Percentiles rank a stretch among this genome's conserved stretches.
These are phyloP conservation scores for Verticillium isaacii DNA, from an alignment of 2,329 filamentous ascomycete genomes.

Conservation along the genomic window DNA sequence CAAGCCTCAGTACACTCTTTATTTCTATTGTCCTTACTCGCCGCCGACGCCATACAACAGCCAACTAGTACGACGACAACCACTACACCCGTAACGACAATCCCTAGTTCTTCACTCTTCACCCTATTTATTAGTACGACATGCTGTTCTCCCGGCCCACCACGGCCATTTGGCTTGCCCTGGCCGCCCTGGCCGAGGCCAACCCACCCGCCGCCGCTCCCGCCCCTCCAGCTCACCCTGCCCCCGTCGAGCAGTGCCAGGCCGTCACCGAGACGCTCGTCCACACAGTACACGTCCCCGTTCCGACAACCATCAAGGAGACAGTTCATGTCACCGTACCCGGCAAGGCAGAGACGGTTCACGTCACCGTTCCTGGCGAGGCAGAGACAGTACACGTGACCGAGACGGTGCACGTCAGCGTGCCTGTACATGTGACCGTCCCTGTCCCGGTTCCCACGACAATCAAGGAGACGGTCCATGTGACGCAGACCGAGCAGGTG, in stretches of 20 bases:
- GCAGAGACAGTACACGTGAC: constrained; percentile 1
- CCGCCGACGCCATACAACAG: neutral
- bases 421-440: neutral
- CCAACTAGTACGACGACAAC: neutral
- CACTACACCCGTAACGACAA: neutral
- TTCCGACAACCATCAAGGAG: constrained; percentile 8
- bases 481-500: constrained; percentile 1
- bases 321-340: constrained; percentile 7
- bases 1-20: constrained; percentile 7
- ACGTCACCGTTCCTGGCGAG: constrained; percentile 1
- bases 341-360: neutral
- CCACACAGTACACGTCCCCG: constrained; percentile 6
- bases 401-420: neutral
- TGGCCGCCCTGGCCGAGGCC: constrained; percentile 7
- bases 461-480: constrained; percentile 6
- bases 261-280: constrained; percentile 1
- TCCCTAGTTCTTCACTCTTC: neutral
- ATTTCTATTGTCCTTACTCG: neutral
- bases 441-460: constrained; percentile 1
- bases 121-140: neutral
- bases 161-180: constrained; percentile 4
- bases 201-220: constrained; percentile 3
- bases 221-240: neutral
- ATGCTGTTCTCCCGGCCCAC: neutral
- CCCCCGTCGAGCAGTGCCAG: neutral